Conservation (phyloP, 2,329 filamentous ascomycete genomes). For the Alternaria ethzedia region DNA sequence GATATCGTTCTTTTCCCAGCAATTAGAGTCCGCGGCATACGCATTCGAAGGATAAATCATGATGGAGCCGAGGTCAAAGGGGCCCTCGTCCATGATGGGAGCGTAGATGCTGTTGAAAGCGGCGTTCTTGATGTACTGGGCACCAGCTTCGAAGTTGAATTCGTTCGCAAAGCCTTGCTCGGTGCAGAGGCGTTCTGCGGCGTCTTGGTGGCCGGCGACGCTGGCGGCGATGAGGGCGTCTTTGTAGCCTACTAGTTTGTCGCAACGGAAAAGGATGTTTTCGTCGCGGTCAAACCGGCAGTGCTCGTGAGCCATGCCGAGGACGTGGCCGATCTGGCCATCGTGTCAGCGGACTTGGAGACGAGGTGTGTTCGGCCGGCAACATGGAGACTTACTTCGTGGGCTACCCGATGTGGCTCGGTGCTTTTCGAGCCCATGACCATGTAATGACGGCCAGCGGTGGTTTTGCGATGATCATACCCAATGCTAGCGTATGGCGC, state of each 20-base stretch:
- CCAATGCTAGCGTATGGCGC: neutral
- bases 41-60: slow-evolving; percentile 7
- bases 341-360: neutral
- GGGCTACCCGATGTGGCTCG: neutral
- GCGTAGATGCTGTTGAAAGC: neutral
- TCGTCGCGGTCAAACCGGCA: neutral
- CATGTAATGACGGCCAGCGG: neutral
- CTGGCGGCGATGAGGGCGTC: neutral
- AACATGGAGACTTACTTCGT: neutral
- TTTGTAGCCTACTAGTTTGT: neutral
- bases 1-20: neutral
- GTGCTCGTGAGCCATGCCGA: slow-evolving; percentile 12
- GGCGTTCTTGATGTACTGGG: neutral
- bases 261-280: slow-evolving; percentile 2
- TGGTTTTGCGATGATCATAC: neutral
- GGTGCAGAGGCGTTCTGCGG: neutral
- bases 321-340: neutral
- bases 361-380: neutral
- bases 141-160: neutral
- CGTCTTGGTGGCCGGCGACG: too few relatives aligned
- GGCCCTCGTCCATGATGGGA: neutral
- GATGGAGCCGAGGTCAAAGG: slow-evolving; percentile 2
- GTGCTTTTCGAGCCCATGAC: neutral
- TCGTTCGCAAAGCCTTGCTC: neutral
- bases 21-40: neutral